phyloP scores from a whole-genome alignment of 2,329 filamentous ascomycete species.

The Aphanoascus verrucosus region DNA sequence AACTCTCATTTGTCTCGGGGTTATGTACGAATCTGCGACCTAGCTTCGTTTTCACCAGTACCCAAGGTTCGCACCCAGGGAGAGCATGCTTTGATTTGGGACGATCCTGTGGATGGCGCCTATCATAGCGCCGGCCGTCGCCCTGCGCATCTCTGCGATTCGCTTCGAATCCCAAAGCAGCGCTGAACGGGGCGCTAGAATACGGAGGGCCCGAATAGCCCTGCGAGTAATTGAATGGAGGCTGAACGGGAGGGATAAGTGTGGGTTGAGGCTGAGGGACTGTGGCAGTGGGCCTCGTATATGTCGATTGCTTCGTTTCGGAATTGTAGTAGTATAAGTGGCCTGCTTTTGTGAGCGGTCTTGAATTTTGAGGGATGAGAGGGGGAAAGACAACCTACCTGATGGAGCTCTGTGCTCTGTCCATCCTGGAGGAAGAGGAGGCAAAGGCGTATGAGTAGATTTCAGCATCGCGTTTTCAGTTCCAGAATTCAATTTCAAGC shows the following conservation, averaged over 20 bases:
- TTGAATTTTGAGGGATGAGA: not conserved
- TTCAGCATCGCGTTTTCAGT: conserved; percentile 51
- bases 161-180: conserved; percentile 27
- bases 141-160: conserved; percentile 39
- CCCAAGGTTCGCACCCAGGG: conserved; percentile 73
- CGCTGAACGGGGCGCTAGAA: conserved; percentile 22
- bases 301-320: conserved; percentile 74
- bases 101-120: conserved; percentile 62
- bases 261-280: conserved; percentile 15
- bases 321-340: conserved; percentile 84
- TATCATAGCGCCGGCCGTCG: conserved; percentile 46
- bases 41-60: conserved; percentile 85
- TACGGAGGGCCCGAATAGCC: conserved; percentile 35
- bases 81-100: conserved; percentile 71
- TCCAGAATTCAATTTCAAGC: not conserved
- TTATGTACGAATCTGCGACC: conserved; percentile 88
- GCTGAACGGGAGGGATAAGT: conserved; percentile 7
- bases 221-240: conserved; percentile 23
- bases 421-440: conserved; percentile 69
- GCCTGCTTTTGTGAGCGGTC: conserved; percentile 36
- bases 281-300: conserved; percentile 55
- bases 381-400: conserved; percentile 35
- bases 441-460: conserved; percentile 60
- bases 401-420: conserved; percentile 85
- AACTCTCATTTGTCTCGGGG: conserved; percentile 70